Percentiles rank a stretch among this genome's conserved stretches.
Conservation (phyloP, 805 yeast genomes). For the Metschnikowia drakensbergensis region DNA sequence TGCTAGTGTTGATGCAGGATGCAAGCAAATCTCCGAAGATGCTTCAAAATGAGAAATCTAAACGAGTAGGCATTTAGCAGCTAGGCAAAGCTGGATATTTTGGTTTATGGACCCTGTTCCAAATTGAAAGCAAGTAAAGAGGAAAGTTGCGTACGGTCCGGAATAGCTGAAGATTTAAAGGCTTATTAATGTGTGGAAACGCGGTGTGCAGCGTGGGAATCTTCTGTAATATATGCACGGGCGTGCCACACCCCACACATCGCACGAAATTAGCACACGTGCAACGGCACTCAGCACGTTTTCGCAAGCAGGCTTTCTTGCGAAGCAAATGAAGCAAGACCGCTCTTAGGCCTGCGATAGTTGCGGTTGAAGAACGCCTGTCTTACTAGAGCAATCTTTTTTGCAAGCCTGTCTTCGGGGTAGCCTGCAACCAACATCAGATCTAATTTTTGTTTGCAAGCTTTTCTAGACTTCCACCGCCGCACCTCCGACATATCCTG, state of each 20-base stretch:
- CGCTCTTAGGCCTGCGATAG: neutral
- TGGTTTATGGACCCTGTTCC: neutral
- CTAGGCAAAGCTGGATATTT: neutral
- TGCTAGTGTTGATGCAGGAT: slow-evolving; percentile 2
- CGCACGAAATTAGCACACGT: slow-evolving; percentile 6
- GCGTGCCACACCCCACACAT: neutral
- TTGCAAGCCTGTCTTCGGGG: no score
- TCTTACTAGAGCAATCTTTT: no score
- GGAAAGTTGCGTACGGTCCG: neutral
- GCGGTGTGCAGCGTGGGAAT: slow-evolving; percentile 2
- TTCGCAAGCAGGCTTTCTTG: neutral
- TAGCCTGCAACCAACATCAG: neutral
- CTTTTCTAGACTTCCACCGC: no score
- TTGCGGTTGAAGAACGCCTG: neutral
- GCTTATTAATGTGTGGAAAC: neutral
- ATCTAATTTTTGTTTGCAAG: neutral
- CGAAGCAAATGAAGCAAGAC: neutral
- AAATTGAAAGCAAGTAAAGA: neutral
- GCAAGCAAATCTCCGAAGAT: neutral
- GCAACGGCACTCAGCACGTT: slow-evolving; percentile 2
- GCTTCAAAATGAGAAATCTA: neutral
- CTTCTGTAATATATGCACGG: slow-evolving; percentile 1
- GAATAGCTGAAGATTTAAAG: neutral
- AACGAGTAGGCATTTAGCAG: neutral
- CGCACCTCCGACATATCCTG: neutral